phyloP scores from a whole-genome alignment of 2,329 filamentous ascomycete species.

The Tolypocladium sp. region DNA sequence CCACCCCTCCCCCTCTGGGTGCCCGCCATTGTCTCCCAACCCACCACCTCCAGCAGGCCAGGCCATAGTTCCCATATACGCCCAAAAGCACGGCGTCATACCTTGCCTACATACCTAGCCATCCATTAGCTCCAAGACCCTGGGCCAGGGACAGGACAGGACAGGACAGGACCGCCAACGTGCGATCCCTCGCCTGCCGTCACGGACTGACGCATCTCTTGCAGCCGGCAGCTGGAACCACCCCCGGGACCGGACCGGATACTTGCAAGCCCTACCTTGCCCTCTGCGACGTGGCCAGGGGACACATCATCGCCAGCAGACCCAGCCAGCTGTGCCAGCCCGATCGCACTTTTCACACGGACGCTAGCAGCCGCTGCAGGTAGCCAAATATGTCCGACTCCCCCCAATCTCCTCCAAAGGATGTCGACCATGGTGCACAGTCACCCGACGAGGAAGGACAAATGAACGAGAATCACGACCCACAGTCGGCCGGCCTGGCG shows the following conservation, averaged over 20 bases:
- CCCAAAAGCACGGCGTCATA: constrained; percentile 21
- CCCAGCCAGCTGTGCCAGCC: constrained; percentile 43
- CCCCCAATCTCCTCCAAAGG: constrained; percentile 82
- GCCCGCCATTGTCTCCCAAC: constrained; percentile 9
- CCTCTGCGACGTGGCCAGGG: constrained; percentile 51
- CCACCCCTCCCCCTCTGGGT: constrained; percentile 1
- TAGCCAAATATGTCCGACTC: constrained; percentile 86
- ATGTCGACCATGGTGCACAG: constrained; percentile 87
- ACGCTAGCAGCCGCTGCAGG: constrained; percentile 55
- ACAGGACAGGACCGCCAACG: constrained; percentile 1
- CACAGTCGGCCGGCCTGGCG: constrained; percentile 60
- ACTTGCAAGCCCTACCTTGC: constrained; percentile 39
- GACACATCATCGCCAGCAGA: constrained; percentile 43
- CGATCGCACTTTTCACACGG: constrained; percentile 48
- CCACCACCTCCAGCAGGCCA: constrained; percentile 1
- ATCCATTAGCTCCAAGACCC: constrained; percentile 20
- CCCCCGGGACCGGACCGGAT: constrained; percentile 16
- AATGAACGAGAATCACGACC: constrained; percentile 81
- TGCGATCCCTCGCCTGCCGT: constrained; percentile 17
- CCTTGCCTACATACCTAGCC: background rate
- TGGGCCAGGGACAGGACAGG: constrained; percentile 17
- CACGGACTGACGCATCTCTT: constrained; percentile 43
- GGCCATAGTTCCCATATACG: background rate
- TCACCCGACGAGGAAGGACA: constrained; percentile 89
- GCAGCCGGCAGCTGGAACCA: constrained; percentile 38